Conservation (phyloP, 805 yeast genomes). For the Saturnispora dispora region DNA sequence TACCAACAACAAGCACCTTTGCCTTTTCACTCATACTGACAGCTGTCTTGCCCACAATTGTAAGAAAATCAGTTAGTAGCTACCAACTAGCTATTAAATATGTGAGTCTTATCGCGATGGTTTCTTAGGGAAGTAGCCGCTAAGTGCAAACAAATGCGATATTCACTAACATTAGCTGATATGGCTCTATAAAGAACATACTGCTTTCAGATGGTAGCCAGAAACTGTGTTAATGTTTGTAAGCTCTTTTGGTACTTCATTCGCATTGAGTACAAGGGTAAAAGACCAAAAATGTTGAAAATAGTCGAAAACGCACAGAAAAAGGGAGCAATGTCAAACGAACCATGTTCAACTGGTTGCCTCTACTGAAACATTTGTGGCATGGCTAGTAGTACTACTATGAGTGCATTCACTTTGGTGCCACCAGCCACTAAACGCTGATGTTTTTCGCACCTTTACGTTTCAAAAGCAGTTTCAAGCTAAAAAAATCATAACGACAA, state of each 20-base stretch:
- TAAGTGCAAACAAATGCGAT: neutral
- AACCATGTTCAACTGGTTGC: too few relatives aligned
- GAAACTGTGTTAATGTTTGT: neutral
- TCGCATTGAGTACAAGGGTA: neutral
- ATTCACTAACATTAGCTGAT: too few relatives aligned
- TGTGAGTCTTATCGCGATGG: neutral
- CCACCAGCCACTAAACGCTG: neutral
- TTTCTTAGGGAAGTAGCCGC: constrained; percentile 1
- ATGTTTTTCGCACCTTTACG: neutral
- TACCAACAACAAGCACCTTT: constrained; percentile 57
- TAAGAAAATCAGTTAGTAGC: neutral
- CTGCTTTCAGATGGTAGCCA: too few relatives aligned
- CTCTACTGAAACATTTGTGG: neutral
- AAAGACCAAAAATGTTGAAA: too few relatives aligned
- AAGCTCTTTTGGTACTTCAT: neutral
- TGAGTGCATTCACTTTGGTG: neutral
- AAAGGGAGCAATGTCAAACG: too few relatives aligned
- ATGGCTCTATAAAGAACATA: too few relatives aligned
- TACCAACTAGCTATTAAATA: neutral
- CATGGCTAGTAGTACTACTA: neutral
- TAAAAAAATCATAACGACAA: neutral
- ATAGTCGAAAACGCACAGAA: too few relatives aligned
- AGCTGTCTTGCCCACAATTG: neutral
- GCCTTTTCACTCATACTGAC: constrained; percentile 13
- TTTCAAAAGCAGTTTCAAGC: neutral